Evolutionary conservation across 768 basidiomycete species (phyloP).

Genomic region (Gymnopilus dilepis): DNA sequence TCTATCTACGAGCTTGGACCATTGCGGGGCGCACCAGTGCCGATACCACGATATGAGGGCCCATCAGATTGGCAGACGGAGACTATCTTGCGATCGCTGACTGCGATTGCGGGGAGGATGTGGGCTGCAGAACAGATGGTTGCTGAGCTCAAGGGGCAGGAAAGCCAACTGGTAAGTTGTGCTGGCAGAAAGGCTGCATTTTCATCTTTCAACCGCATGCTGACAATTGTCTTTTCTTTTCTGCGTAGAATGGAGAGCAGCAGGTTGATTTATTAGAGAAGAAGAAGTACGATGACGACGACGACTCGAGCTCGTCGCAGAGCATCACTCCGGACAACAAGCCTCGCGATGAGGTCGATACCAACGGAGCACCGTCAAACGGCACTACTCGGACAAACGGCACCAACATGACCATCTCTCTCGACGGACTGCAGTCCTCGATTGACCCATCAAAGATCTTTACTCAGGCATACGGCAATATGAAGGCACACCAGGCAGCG

Average conservation of each 20-base stretch:
- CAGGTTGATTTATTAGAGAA: constrained; percentile 17
- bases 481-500: constrained; percentile 26
- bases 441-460: constrained; percentile 41
- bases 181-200: neutral
- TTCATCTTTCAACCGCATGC: neutral
- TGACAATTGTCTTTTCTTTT: neutral
- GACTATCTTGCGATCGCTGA: constrained; percentile 56
- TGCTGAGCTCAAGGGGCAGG: constrained; percentile 40
- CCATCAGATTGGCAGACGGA: constrained; percentile 64
- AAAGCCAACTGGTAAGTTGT: constrained; percentile 17
- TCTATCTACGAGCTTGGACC: constrained; percentile 65
- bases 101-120: constrained; percentile 57
- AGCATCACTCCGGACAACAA: constrained; percentile 14
- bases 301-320: neutral
- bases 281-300: constrained; percentile 9
- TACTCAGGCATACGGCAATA: constrained; percentile 34
- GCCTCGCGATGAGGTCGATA: constrained; percentile 13
- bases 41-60: constrained; percentile 58
- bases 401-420: constrained; percentile 49
- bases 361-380: constrained; percentile 9
- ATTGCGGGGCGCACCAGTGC: constrained; percentile 38
- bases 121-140: constrained; percentile 57
- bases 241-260: constrained; percentile 22
- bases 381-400: constrained; percentile 21
- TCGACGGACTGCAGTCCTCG: constrained; percentile 51